Base-by-base conservation (phyloP, 202 grass and related monocot genomes). In the Setaria viridis region DNA sequence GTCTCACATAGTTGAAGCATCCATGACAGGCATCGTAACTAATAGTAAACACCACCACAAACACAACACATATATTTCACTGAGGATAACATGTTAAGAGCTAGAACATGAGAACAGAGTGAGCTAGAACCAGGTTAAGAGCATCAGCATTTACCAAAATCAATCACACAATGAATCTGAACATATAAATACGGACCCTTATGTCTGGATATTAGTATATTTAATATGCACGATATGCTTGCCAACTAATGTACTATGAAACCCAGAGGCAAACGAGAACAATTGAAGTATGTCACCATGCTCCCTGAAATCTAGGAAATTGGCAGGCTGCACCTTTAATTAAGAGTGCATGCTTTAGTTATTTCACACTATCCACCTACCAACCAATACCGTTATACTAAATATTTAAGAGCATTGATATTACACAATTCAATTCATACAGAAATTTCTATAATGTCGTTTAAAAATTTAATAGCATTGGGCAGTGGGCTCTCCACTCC, bases 11-110 rank as follows among this genome's bases (percentile, higher is more conserved):
- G 7, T 71, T 35, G 62, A 69, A 85, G 53, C 30, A 62, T 68
- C 20, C 17, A 67, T 48, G 50, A n/a, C 43, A 86, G 11, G 32
- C 17, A 55, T 42, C 37, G 29, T 55, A 62, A 4, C 33, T 34
- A 62, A 34, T 15, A 87, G 34, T 34, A 85, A 50, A 47, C 80
- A 87, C 16, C 16, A 75, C 43, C 82, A 74, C 33, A 58, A 39
- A 70, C 12, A 49, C 66, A 71, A 20, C 37, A 57, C 20, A 57
- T 8, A 57, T 57, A 55, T 57, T 57, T 57, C 19, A 57, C 2
- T 20, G 54, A 3, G 53, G 54, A 57, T n/a, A 57, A 57, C 20
- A 57, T 57, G 17, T 57, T n/a, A 53, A 17, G 54, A 57, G 7
- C 54, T 57, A 9, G 54, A 57, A 57, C 54, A 57, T n/a, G 17